Evolutionary conservation across 1,284 basidiomycete species (phyloP), one percentile per base, ranked within the genome.

Genomic region (Papiliotrema fonsecae): DNA sequence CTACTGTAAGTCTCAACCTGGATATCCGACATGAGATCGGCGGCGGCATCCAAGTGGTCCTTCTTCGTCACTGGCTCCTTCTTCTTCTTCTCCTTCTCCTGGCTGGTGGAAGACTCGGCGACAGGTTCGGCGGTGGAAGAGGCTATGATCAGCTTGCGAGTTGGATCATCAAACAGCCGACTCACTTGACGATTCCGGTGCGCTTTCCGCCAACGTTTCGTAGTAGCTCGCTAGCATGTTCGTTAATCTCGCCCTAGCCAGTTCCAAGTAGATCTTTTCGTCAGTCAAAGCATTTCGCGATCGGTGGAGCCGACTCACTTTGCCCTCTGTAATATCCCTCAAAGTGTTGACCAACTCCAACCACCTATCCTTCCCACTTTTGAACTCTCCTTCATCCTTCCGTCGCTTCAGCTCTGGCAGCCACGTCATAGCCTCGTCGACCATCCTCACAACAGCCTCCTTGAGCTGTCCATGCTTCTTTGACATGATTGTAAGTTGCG

Each of bases 391-490:
- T 35, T 59, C 54, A 39, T 70, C 70, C 55, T 70, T 74, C 45
- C 63, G 56, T 35, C 57, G 52, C 54, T 69, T 70, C 51, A 92
- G 78, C 42, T 85, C 83, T 7, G 85, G 82, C 43, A 96, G 75
- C 82, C 86, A 94, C 6, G 75, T 77, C 75, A 92, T 87, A 2
- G 82, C 80, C 58, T 83, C 82, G 65, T 97, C 91, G 9, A 97
- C 92, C 75, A 99, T 87, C 16, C 84, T 81, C 62, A 93, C 88
- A 22, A 92, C 85, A 0, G 85, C 87, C 54, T 82, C 87, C 70
- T 97, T 96, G 54, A 98, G 77, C 69, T 99, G 96, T 0, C 96
- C 96, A 74, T 98, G 96, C 72, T 97, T 98, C 80, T 96, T 97
- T 73, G 85, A 86, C 57, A 97, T 77, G 16, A 83, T 55, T 22